Evolutionary conservation across 108 stramenopile genomes (phyloP).

Genomic region (Thalassiosira profunda): DNA sequence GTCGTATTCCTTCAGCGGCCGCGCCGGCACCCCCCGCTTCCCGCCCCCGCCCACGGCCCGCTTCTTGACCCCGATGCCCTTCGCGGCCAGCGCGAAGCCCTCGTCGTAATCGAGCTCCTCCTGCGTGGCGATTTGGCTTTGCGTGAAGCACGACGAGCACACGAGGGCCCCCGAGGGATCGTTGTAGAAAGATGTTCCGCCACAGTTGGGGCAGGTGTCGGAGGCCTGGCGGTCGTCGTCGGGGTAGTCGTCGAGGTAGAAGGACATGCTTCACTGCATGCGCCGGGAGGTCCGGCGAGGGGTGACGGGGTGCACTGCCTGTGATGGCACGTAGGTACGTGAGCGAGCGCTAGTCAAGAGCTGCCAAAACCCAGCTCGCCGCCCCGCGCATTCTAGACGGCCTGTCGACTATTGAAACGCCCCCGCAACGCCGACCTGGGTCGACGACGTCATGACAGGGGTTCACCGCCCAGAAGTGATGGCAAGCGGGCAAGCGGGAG

Average conservation of each 20-base stretch:
- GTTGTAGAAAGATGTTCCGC: conserved; percentile 62
- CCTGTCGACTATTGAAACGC: too few relatives aligned
- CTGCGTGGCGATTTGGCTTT: conserved; percentile 63
- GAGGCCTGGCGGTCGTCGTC: conserved; percentile 10
- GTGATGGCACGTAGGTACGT: too few relatives aligned
- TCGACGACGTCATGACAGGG: too few relatives aligned
- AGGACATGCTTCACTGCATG: conserved; percentile 31
- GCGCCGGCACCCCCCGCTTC: neutral
- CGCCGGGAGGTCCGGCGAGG: too few relatives aligned
- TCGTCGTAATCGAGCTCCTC: conserved; percentile 71
- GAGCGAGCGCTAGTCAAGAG: too few relatives aligned
- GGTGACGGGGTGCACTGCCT: too few relatives aligned
- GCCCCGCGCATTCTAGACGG: too few relatives aligned
- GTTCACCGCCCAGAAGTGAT: too few relatives aligned
- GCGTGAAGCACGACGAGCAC: conserved; percentile 74
- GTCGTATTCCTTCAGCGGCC: conserved; percentile 55
- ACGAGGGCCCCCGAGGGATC: conserved; percentile 62
- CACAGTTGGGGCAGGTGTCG: conserved; percentile 76
- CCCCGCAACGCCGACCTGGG: too few relatives aligned
- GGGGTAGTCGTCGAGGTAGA: conserved; percentile 39
- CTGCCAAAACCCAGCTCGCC: too few relatives aligned
- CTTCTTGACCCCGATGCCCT: neutral
- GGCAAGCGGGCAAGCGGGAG: too few relatives aligned
- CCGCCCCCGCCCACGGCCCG: neutral
- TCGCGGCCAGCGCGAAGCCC: conserved; percentile 42